Base-by-base conservation (phyloP, 495 filamentous ascomycete species). In the Xylaria grammica region DNA sequence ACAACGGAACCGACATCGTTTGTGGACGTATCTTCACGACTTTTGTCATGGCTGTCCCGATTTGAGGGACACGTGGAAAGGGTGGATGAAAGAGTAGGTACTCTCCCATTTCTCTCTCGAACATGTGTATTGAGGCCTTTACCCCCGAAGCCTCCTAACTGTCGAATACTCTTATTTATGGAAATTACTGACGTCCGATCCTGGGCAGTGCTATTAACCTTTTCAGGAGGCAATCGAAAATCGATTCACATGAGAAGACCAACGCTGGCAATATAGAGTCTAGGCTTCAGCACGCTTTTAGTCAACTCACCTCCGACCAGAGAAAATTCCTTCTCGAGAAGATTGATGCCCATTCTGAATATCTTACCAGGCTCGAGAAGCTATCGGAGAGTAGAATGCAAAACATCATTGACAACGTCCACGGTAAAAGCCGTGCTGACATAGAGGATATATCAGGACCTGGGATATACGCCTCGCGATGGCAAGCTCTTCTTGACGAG, bases 11-110 rank as follows among this genome's bases (percentile, higher is more conserved):
- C 74, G 81, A 5, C 74, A 77, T 3, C 73, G 84, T 8, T 72
- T 79, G 9, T 88, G 90, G 74, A 80, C 80, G 60, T 90, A 88
- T 76, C 68, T 90, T 9, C 86, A 89, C 56, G 83, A 89, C 53
- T 76, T 88, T 13, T 81, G 82, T 6, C 84, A 82, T 48, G 87
- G 89, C 45, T 87, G 87, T 4, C 85, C 84, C 11, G 82, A 89
- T 0, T 72, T 90, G 27, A 71, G 77, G 7, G 67, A 74, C 4
- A 81, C 80, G 59, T 90, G 84, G 72, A 74, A 72, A 10, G 74
- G 74, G 0, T 87, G 83, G 70, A 73, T 70, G n/a, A 77, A 76
- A 30, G 60, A 74, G 62, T 64, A 58, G 24, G 62, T 10, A 38
- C 51, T 29, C 24, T 26, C 27, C 8, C 26, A 6, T 48, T 19